Evolutionary conservation across 352 stramenopile genomes (phyloP), one percentile per base, ranked within the genome.

Genomic region (Globisporangium perplexum): DNA sequence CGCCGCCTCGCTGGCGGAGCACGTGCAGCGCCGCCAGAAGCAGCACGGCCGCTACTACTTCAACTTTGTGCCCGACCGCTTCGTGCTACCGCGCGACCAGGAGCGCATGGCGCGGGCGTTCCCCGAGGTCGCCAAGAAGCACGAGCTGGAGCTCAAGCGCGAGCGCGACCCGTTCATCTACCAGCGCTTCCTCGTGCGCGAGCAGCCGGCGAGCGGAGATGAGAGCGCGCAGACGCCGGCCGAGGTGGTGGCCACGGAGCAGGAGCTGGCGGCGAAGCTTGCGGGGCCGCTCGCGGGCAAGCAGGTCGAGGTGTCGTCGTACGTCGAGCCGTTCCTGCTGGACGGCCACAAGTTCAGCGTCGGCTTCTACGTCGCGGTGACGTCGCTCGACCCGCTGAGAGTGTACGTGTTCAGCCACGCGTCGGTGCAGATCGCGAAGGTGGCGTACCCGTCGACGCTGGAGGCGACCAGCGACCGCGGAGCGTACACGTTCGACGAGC

Each of bases 311-410:
- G 73, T 90, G 26, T 69, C 82, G 42, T 63, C 86, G 53, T 96
- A 93, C 61, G 63, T 93, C 15, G 83, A 96, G 61, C 88, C 88
- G 33, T 74, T 89, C 30, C 70, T 96, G 22, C 63, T 97, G 23
- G 85, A 95, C 48, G 83, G 77, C 43, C 77, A 91, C 72, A 95
- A 96, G 63, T 95, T 95, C 59, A 74, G 84, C 47, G 79, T 95
- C 33, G 79, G 88, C 3, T 88, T 95, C 57, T 96, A 96, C 62
- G 88, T 95, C 22, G 66, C 71, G 6, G 66, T 97, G 24, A 91
- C 84, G 18, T 95, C 77, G 38, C 56, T 92, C 1, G 71, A 96
- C 39, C 88, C 88, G 7, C 69, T 97, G 22, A 81, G 82, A 1
- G 69, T 96, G 17, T 96, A 96, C 53, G 69, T 90, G 48, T 93